Conservation (phyloP, 1,139 yeast genomes). For the Candida neerlandica region DNA sequence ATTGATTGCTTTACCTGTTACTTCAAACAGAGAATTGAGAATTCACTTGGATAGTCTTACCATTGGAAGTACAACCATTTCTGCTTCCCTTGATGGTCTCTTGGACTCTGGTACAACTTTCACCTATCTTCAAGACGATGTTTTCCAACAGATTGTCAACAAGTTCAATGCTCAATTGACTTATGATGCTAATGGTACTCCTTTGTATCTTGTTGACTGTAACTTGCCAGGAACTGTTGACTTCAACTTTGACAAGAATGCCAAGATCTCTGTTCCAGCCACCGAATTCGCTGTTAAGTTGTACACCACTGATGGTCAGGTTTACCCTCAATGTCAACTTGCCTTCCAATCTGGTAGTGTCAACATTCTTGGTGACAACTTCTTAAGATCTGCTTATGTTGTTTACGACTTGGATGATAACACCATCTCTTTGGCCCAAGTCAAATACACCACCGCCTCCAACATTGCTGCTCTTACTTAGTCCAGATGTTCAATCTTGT, state of each 20-base stretch:
- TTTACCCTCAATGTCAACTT: not conserved
- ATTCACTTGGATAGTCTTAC: slow-evolving; percentile 8
- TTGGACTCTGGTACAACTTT: slow-evolving; percentile 35
- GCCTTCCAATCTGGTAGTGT: slow-evolving; percentile 9
- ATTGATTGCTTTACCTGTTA: slow-evolving; percentile 16
- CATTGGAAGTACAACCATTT: not conserved
- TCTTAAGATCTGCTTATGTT: slow-evolving; percentile 33
- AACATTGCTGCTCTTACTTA: slow-evolving; percentile 18
- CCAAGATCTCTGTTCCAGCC: slow-evolving; percentile 10
- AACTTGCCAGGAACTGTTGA: slow-evolving; percentile 10
- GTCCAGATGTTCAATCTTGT: not conserved
- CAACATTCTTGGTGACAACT: slow-evolving; percentile 30
- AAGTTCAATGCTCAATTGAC: slow-evolving; percentile 19
- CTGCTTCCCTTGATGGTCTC: slow-evolving; percentile 6
- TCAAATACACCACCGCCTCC: slow-evolving; percentile 19
- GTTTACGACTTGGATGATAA: slow-evolving; percentile 32
- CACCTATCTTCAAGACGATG: slow-evolving; percentile 23
- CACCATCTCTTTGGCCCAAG: slow-evolving; percentile 30
- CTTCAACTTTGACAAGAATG: slow-evolving; percentile 9
- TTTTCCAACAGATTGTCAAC: slow-evolving; percentile 23
- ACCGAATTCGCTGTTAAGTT: slow-evolving; percentile 17
- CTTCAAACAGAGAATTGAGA: slow-evolving; percentile 7
- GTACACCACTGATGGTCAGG: slow-evolving; percentile 8
- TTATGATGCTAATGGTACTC: not conserved
- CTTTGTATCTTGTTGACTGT: slow-evolving; percentile 5